A percentile compares a stretch with the other conserved stretches of the same genome.
Evolutionary conservation across 495 filamentous ascomycete species (phyloP).

Genomic region (Hypoxylon trugodes): DNA sequence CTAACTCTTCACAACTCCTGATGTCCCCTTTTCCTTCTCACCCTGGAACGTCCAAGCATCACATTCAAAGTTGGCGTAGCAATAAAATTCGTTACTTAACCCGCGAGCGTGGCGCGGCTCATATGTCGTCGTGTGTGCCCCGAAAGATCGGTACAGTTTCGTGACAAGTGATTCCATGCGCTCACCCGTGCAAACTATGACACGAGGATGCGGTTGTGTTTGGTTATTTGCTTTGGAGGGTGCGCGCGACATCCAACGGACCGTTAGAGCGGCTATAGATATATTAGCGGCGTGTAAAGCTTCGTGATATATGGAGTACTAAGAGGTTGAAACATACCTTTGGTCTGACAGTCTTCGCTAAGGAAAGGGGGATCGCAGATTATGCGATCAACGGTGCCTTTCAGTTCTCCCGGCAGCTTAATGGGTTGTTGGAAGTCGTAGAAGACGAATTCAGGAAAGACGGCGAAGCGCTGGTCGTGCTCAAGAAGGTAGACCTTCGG

Average conservation of each 20-base stretch:
- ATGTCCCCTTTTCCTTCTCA: slow-evolving; percentile 28
- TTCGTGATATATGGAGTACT: not conserved
- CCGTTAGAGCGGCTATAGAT: slow-evolving; percentile 70
- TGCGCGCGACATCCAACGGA: slow-evolving; percentile 69
- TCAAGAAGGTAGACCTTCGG: slow-evolving; percentile 70
- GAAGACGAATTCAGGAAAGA: slow-evolving; percentile 73
- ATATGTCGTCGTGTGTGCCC: slow-evolving; percentile 64
- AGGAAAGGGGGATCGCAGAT: slow-evolving; percentile 82
- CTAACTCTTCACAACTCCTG: too few species aligned
- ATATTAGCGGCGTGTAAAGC: not conserved
- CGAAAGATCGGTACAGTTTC: slow-evolving; percentile 60
- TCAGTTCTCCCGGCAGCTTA: slow-evolving; percentile 67
- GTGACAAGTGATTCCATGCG: slow-evolving; percentile 64
- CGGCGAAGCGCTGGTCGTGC: slow-evolving; percentile 73
- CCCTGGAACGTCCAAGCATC: slow-evolving; percentile 57
- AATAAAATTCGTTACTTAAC: slow-evolving; percentile 80
- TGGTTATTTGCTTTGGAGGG: not conserved
- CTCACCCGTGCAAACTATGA: slow-evolving; percentile 80
- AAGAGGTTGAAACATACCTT: slow-evolving; percentile 63
- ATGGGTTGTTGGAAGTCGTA: slow-evolving; percentile 78
- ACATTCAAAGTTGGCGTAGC: slow-evolving; percentile 78
- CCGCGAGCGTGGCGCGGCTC: slow-evolving; percentile 71
- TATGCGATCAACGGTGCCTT: slow-evolving; percentile 70
- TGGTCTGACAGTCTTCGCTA: slow-evolving; percentile 81
- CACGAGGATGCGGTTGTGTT: slow-evolving; percentile 4